Evolutionary conservation across 2,329 filamentous ascomycete species (phyloP).

Genomic region (Akanthomyces muscarius): DNA sequence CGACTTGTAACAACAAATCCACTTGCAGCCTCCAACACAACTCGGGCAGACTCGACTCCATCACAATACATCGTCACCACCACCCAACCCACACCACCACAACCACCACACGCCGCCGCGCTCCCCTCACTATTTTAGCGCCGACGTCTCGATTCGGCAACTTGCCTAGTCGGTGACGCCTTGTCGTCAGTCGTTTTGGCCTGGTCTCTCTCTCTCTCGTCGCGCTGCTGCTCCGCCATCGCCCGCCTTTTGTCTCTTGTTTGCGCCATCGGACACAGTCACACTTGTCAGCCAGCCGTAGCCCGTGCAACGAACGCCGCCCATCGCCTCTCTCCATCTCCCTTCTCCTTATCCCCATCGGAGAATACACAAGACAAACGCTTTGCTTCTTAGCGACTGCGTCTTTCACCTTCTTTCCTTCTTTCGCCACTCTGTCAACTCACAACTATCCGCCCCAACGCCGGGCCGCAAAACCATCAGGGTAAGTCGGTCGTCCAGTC

Average conservation of each 20-base stretch:
- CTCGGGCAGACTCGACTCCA: not conserved
- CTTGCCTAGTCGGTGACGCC: conserved; percentile 15
- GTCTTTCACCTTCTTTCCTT: not conserved
- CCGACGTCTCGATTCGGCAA: conserved; percentile 16
- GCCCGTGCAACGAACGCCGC: conserved; percentile 1
- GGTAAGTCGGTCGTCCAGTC: conserved; percentile 4
- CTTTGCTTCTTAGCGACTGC: too few species aligned
- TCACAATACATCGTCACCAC: not conserved
- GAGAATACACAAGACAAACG: not conserved
- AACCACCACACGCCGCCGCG: not conserved
- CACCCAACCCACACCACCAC: not conserved
- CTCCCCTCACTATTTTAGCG: conserved; percentile 16
- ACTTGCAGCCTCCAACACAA: not conserved
- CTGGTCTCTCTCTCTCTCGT: not conserved
- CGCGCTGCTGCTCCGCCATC: not conserved
- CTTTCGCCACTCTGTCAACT: not conserved
- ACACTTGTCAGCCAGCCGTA: conserved; percentile 8
- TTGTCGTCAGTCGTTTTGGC: conserved; percentile 5
- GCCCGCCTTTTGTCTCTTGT: conserved; percentile 5
- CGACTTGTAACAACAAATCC: not conserved
- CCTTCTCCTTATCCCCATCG: not conserved
- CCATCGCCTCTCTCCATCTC: not conserved
- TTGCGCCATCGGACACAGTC: conserved; percentile 12
- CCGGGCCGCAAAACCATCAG: conserved; percentile 4
- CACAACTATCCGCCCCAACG: not conserved